Base-by-base conservation (phyloP, 2,329 filamentous ascomycete genomes). In the Venturia asperata region DNA sequence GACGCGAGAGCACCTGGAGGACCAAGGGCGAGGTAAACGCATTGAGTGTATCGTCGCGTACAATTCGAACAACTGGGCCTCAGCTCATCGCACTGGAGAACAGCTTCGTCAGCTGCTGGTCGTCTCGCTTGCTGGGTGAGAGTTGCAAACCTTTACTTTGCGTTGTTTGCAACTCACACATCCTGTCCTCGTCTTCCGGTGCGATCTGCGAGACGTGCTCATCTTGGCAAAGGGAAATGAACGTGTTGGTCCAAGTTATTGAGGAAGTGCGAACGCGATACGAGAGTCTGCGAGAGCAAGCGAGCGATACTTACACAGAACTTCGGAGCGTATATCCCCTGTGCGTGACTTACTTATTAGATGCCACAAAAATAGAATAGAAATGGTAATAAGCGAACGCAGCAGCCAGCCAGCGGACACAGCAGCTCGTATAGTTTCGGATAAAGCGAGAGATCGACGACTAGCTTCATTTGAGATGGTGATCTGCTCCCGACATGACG, bases 41-140 rank as follows among this genome's bases (percentile, higher is more conserved):
- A 62, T 62, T 41, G 39, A 9, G 39, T 47, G 60, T 21, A 43
- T 30, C 60, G 34, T 9, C 60, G 27, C 66, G 81, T 81, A 72
- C 82, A 80, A 70, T 83, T 83, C 49, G 79, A 81, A 63, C 78
- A 77, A 21, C 52, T 58, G 19, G 81, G 81, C 72, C 82, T 82
- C 64, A 79, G 75, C 64, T 75, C 76, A 70, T 80, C 60, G 27
- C 60, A 62, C 60, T 62, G 37, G 27, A n/a, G 9, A 37, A 37
- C n/a, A 15, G 56, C 6, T 13, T 21, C 24, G 47, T 52, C n/a
- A 52, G 13, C 3, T 27, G 3, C 17, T 27, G 47, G 9, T 52
- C 11, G 1, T 27, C 21, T 11, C 34, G 30, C 5, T 43, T 41
- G 19, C 19, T 41, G 10, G 60, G 21, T 4, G n/a, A 10, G n/a